These are phyloP conservation scores for Neurospora tetraspora DNA, from an alignment of 495 filamentous ascomycete species.

Conservation along the genomic window DNA sequence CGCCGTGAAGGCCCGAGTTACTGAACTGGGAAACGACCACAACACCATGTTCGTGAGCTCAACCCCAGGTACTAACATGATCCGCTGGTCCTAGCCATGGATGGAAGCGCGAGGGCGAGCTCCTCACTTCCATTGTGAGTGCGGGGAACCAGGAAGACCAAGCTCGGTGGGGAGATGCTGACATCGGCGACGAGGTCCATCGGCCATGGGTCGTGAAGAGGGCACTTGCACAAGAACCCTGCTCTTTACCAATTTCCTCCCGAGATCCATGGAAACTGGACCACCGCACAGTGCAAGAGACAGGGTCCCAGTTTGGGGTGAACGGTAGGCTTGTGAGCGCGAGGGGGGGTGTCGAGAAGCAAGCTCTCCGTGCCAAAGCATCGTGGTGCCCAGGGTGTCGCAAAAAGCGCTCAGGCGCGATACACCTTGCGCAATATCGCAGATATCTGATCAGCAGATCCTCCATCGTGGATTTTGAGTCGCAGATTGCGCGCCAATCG, in stretches of 20 bases:
- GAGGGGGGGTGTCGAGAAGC: background rate
- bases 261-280: background rate
- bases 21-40: background rate
- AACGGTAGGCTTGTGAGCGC: background rate
- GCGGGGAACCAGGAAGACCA: constrained; percentile 12
- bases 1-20: background rate
- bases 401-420: background rate
- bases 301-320: background rate
- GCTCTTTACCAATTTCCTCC: background rate
- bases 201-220: constrained; percentile 7
- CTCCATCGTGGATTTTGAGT: background rate
- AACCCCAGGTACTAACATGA: background rate
- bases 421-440: background rate
- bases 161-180: constrained; percentile 16
- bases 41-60: background rate
- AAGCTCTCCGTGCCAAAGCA: background rate
- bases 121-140: constrained; percentile 4
- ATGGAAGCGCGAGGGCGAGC: background rate
- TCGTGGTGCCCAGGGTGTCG: background rate
- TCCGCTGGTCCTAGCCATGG: background rate
- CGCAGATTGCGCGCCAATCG: background rate
- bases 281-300: background rate
- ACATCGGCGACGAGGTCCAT: constrained; percentile 9
- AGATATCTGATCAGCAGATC: background rate
- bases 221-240: constrained; percentile 3